Evolutionary conservation across 257 asterid species (phyloP).

Genomic region (Solanum dulcamara): DNA sequence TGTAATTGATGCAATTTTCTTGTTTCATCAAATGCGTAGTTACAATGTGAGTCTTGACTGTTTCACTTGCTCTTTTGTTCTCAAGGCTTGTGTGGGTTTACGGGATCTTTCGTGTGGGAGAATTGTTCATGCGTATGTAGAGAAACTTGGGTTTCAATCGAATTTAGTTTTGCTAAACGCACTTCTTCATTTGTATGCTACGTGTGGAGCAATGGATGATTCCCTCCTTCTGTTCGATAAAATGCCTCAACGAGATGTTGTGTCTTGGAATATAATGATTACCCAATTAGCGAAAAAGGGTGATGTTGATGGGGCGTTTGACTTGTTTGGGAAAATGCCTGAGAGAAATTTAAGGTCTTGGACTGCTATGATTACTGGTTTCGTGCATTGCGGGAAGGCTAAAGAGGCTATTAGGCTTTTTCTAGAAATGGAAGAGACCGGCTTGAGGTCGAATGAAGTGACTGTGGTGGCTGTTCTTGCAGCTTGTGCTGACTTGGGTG

Average conservation of each 20-base stretch:
- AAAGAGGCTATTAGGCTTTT: slow-evolving; percentile 41
- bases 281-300: slow-evolving; percentile 40
- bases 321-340: slow-evolving; percentile 43
- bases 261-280: slow-evolving; percentile 67
- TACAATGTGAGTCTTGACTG: slow-evolving; percentile 33
- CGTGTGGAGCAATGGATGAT: slow-evolving; percentile 34
- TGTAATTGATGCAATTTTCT: slow-evolving; percentile 37
- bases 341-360: slow-evolving; percentile 58
- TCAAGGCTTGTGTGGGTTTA: slow-evolving; percentile 37
- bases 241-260: slow-evolving; percentile 44
- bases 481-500: slow-evolving; percentile 60
- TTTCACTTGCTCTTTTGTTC: slow-evolving; percentile 53
- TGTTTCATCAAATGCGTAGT: slow-evolving; percentile 35
- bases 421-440: slow-evolving; percentile 34
- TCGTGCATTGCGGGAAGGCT: slow-evolving; percentile 46
- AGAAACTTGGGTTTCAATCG: slow-evolving; percentile 38
- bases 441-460: slow-evolving; percentile 42
- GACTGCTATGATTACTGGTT: slow-evolving; percentile 58
- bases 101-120: slow-evolving; percentile 33
- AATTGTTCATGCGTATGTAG: slow-evolving; percentile 29
- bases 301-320: slow-evolving; percentile 34
- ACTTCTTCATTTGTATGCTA: slow-evolving; percentile 39
- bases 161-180: slow-evolving; percentile 37
- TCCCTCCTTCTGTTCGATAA: slow-evolving; percentile 35
- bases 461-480: slow-evolving; percentile 58